These are phyloP conservation scores for Rhinocladiella similis DNA, from an alignment of 2,329 filamentous ascomycete genomes.

Conservation along the genomic window DNA sequence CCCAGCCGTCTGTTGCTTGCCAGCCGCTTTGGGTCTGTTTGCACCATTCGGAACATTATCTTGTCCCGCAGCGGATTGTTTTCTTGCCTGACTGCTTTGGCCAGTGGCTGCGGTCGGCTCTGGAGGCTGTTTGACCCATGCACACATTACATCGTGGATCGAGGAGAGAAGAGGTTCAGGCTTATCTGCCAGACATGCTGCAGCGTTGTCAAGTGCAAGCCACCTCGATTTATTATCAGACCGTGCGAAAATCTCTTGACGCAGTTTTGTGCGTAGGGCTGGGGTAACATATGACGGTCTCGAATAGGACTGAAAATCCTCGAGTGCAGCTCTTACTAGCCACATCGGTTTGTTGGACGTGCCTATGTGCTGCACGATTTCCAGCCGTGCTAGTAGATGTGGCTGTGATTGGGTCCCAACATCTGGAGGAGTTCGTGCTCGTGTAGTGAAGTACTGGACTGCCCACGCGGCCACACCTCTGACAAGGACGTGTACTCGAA, in stretches of 20 bases:
- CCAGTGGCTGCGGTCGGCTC: not conserved
- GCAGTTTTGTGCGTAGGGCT: conserved; percentile 21
- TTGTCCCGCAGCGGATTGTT: not conserved
- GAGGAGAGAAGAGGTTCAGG: conserved; percentile 24
- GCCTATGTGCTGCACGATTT: conserved; percentile 24
- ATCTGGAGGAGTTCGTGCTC: conserved; percentile 10
- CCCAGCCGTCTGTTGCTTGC: not conserved
- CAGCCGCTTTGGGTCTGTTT: not conserved
- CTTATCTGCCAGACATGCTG: conserved; percentile 20
- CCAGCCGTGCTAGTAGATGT: conserved; percentile 26
- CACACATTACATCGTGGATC: conserved; percentile 24
- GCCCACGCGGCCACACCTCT: conserved; percentile 21
- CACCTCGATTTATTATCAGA: conserved; percentile 17
- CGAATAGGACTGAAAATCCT: conserved; percentile 27
- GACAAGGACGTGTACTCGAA: conserved; percentile 26
- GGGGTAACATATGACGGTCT: conserved; percentile 25
- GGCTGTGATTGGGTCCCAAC: conserved; percentile 11
- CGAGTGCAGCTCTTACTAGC: conserved; percentile 27
- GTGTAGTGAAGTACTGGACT: conserved; percentile 25
- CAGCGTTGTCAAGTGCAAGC: conserved; percentile 25
- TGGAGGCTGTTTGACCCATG: conserved; percentile 21
- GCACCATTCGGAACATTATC: not conserved
- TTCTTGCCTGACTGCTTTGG: not conserved
- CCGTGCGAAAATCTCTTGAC: conserved; percentile 23
- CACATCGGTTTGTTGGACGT: conserved; percentile 19